Conservation (phyloP, 345 rosid genomes). For the Stellera chamaejasme region DNA sequence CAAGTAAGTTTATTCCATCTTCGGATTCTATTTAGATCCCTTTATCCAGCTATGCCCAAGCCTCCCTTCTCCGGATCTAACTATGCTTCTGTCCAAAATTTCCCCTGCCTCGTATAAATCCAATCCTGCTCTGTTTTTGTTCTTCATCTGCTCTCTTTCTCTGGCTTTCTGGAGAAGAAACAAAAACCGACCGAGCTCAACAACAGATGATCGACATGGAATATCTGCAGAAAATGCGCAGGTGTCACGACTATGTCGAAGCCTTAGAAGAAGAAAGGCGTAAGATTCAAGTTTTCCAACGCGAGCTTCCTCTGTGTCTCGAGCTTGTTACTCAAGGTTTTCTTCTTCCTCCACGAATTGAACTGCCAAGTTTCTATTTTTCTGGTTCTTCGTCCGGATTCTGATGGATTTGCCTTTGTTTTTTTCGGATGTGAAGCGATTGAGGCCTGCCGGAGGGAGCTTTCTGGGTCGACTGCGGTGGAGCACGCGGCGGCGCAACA, state of each 20-base stretch:
- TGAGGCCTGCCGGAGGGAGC: conserved; percentile 55
- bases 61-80: conserved; percentile 22
- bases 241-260: conserved; percentile 49
- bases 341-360: conserved; percentile 1
- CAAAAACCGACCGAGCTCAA: too few relatives aligned
- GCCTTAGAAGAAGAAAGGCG: conserved; percentile 78
- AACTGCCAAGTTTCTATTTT: too few relatives aligned
- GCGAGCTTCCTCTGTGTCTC: conserved; percentile 77
- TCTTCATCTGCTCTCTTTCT: not conserved
- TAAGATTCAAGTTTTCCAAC: conserved; percentile 76
- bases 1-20: conserved; percentile 23
- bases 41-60: conserved; percentile 24
- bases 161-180: too few relatives aligned
- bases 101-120: not conserved
- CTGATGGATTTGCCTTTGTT: not conserved
- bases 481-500: conserved; percentile 47
- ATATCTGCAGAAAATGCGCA: conserved; percentile 36
- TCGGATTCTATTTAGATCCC: conserved; percentile 37
- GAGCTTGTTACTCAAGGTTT: too few relatives aligned
- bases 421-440: conserved; percentile 42
- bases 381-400: too few relatives aligned
- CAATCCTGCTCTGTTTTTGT: not conserved
- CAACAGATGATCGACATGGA: conserved; percentile 17
- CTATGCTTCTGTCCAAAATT: conserved; percentile 20
- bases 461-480: conserved; percentile 37